phyloP scores from a whole-genome alignment of 2,329 filamentous ascomycete genomes.

The Aspergillus bombycis region DNA sequence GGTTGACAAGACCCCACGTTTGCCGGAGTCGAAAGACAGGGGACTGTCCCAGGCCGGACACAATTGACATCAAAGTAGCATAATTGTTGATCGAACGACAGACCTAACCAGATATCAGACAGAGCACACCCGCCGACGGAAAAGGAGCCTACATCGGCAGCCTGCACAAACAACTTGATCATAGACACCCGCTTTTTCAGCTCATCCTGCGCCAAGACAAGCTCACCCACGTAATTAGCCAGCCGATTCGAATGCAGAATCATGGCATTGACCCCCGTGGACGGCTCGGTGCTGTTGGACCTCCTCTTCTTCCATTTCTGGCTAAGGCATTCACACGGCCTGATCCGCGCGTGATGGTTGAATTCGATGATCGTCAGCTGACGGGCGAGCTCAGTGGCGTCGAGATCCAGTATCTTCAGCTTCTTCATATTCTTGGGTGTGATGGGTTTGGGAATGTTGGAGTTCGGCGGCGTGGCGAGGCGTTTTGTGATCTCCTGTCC shows the following conservation, averaged over 20 bases:
- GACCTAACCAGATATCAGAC: slow-evolving; percentile 60
- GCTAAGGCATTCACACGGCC: slow-evolving; percentile 86
- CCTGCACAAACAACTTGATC: slow-evolving; percentile 92
- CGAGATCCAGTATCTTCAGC: slow-evolving; percentile 92
- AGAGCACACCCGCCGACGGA: background rate
- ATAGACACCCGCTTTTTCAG: slow-evolving; percentile 90
- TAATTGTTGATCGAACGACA: slow-evolving; percentile 90
- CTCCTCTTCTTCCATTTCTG: slow-evolving; percentile 94
- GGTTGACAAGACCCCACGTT: slow-evolving; percentile 89
- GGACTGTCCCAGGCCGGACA: slow-evolving; percentile 86
- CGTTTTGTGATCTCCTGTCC: slow-evolving; percentile 82
- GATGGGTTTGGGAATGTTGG: slow-evolving; percentile 79
- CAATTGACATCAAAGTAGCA: slow-evolving; percentile 91
- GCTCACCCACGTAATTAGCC: slow-evolving; percentile 96
- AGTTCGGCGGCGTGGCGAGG: slow-evolving; percentile 77
- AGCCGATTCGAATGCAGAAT: slow-evolving; percentile 96
- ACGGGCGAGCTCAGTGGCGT: slow-evolving; percentile 86
- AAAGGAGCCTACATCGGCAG: slow-evolving; percentile 70
- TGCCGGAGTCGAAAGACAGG: slow-evolving; percentile 87
- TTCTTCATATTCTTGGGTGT: slow-evolving; percentile 98
- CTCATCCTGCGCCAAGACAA: slow-evolving; percentile 89
- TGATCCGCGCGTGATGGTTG: slow-evolving; percentile 85
- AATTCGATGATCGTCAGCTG: slow-evolving; percentile 95
- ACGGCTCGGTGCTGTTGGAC: slow-evolving; percentile 69
- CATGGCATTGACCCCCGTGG: slow-evolving; percentile 86